Evolutionary conservation across 2,329 filamentous ascomycete genomes (phyloP), one percentile per base, ranked within the genome.

Genomic region (Fusarium nisikadoi): DNA sequence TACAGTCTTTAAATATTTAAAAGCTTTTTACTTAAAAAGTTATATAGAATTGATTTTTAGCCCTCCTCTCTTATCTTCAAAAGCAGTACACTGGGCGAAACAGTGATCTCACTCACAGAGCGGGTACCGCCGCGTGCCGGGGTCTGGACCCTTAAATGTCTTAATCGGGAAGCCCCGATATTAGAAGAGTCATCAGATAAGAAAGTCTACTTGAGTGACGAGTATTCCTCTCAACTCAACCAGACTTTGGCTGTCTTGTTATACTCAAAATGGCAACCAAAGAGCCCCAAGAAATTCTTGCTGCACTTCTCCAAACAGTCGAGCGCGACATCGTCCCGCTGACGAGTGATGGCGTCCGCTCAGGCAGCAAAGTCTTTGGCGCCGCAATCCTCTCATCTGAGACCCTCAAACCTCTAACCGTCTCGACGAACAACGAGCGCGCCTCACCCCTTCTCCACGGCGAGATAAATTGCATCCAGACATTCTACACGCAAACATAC

Each of bases 391-490:
- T 89, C 8, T 80, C 82, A 12, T 82, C 84, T 2, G 52, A 78
- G 5, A 77, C 75, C 20, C 83, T 89, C 10, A 47, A 71, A 0
- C 81, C 85, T 5, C 77, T 86, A 19, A 87, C 85, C 1, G 83
- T 87, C 10, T 83, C 87, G 14, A 89, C 86, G 49, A 90, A 90
- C 81, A 85, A 89, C 77, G 87, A 89, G 77, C 82, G 82, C 16
- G 77, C 76, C 2, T 89, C 87, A 8, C 88, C 88, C 4, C 82
- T 89, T 8, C 82, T 89, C 13, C 88, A 89, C 77, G 88, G 87
- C 67, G 88, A 90, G 72, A 88, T 89, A 78, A 87, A 89, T 78
- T 89, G 87, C 81, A 89, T 90, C 78, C 87, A 89, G 73, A 79
- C 84, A 36, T 89, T 89, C 80, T 89, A 88, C 79, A 82, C 82